Base-by-base conservation (phyloP, 2,329 filamentous ascomycete genomes). In the Tolypocladium endophyticum region DNA sequence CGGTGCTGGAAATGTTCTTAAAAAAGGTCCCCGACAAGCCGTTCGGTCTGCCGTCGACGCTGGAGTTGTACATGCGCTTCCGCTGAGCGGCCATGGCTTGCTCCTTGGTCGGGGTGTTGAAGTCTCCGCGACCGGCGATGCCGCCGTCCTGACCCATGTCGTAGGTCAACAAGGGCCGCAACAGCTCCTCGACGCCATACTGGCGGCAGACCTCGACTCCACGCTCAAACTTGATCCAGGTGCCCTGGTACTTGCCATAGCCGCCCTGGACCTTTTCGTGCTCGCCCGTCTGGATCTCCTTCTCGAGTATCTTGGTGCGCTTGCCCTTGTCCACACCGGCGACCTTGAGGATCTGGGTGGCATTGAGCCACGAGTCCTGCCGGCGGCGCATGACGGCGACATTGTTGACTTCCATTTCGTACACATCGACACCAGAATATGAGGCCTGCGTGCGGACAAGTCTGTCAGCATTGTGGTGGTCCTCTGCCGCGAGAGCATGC, bases 231-330 rank as follows among this genome's bases (percentile, higher is more conserved):
- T 89, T 90, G 70, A 99, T 96, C 94, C 94, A 99, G 2, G 94
- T 99, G 59, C 94, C 94, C 77, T 99, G 94, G 70, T 99, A 99
- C 78, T 97, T 97, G 64, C 94, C 94, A 70, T 99, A 99, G 6
- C 94, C 94, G 39, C 94, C 94, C 72, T 99, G 94, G 3, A 99
- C 93, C 75, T 99, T 99, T 73, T 99, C 94, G 73, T 99, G 93
- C 70, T 96, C 90, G 69, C 94, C 94, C 0, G 89, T 94, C 64
- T 96, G 85, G 61, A 99, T 96, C 74, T 99, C 94, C 75, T 97
- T 97, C 73, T 99, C 94, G 57, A 99, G 81, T 9, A 97, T 95
- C 74, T 97, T 97, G 61, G 94, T 97, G 66, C 94, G 88, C 76
- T 96, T 95, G 61, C 93, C 94, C 77, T 99, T 99, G 71, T 97